phyloP scores from a whole-genome alignment of 2,329 filamentous ascomycete species.

The Paramyrothecium roridum region DNA sequence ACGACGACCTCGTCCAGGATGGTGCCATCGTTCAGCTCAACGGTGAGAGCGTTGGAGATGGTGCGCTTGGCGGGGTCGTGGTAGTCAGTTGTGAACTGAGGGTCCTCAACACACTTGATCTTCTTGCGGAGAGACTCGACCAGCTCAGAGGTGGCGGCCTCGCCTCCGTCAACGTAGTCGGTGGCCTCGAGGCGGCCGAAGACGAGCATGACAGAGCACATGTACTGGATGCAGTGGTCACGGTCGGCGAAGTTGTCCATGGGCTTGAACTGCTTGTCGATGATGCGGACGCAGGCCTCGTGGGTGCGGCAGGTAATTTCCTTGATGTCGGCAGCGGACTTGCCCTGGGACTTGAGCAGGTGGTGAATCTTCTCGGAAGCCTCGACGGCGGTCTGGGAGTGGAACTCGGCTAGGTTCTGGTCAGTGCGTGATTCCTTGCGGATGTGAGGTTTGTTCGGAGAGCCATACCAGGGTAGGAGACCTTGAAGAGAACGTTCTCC shows the following conservation, averaged over 20 bases:
- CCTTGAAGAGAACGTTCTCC: slow-evolving; percentile 99
- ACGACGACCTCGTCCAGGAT: slow-evolving; percentile 86
- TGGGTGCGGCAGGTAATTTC: slow-evolving; percentile 91
- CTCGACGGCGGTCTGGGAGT: slow-evolving; percentile 97
- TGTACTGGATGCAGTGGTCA: slow-evolving; percentile 99
- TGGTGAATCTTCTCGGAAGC: slow-evolving; percentile 85
- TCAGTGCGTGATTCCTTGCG: not conserved
- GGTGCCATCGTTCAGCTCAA: slow-evolving; percentile 92
- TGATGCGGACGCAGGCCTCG: slow-evolving; percentile 97
- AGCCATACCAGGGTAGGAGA: slow-evolving; percentile 81
- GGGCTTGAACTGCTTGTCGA: slow-evolving; percentile 99
- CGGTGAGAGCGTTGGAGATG: slow-evolving; percentile 95
- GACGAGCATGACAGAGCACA: slow-evolving; percentile 93
- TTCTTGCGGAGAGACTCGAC: slow-evolving; percentile 89
- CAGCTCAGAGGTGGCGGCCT: slow-evolving; percentile 85
- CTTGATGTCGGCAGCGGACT: slow-evolving; percentile 92
- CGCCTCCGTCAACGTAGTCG: slow-evolving; percentile 89
- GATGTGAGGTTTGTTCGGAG: not conserved
- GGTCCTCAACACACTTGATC: slow-evolving; percentile 96
- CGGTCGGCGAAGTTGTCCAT: slow-evolving; percentile 99
- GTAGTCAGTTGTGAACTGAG: slow-evolving; percentile 92
- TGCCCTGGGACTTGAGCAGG: slow-evolving; percentile 79
- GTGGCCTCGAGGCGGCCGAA: slow-evolving; percentile 90
- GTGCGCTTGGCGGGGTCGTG: slow-evolving; percentile 90
- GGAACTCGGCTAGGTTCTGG: slow-evolving; percentile 70